Evolutionary conservation across 2,329 filamentous ascomycete species (phyloP).

Genomic region (Colletotrichum liaoningense): DNA sequence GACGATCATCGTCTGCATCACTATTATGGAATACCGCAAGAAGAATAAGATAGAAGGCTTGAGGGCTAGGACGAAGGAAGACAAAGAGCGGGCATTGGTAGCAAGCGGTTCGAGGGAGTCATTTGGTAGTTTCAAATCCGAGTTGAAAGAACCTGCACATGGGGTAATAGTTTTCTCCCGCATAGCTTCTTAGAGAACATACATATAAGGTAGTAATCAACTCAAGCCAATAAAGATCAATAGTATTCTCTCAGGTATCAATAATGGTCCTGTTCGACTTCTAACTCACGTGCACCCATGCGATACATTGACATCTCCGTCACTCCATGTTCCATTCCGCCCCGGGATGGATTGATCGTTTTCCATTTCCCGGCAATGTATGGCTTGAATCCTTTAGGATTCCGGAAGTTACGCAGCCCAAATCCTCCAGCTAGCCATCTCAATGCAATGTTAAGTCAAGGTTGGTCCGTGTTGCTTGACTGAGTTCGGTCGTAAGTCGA

Average conservation of each 20-base stretch:
- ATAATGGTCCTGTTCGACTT: neutral
- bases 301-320: neutral
- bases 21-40: neutral
- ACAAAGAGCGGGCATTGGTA: neutral
- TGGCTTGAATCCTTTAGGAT: neutral
- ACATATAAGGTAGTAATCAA: too few relatives aligned
- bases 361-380: neutral
- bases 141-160: neutral
- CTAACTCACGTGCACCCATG: neutral
- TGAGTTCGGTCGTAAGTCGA: neutral
- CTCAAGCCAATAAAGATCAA: neutral
- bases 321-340: neutral
- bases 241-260: neutral
- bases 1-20: neutral
- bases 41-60: neutral
- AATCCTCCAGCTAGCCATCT: neutral
- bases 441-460: too few relatives aligned
- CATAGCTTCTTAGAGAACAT: too few relatives aligned
- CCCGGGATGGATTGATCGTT: neutral
- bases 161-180: neutral
- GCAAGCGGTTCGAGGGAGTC: neutral
- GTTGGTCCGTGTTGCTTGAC: neutral
- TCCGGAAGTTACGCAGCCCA: neutral
- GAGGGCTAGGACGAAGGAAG: neutral
- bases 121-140: constrained; percentile 1